Evolutionary conservation across 1,284 basidiomycete genomes (phyloP), one percentile per base, ranked within the genome.

Genomic region (Kwoniella shivajii): DNA sequence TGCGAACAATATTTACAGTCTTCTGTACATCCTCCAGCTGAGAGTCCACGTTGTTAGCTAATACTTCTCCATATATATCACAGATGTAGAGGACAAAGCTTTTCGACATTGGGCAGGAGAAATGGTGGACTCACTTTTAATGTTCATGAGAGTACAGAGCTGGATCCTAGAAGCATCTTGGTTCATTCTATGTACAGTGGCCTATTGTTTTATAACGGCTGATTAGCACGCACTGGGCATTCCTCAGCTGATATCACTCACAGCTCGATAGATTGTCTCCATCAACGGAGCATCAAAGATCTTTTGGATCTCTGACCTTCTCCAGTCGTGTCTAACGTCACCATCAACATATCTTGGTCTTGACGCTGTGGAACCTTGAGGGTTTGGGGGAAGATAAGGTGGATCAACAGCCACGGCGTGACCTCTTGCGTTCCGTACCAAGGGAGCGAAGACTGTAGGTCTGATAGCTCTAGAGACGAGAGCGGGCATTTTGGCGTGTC

Each of bases 1-100:
- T 99, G 95, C 26, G 95, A 96, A 78, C 95, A 99, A 81, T 99
- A 99, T 52, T 92, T 94, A 81, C 95, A 99, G 77, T 99, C 92
- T 80, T 99, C 95, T 45, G 88, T 85, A 73, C 95, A 99, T 63
- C 95, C 95, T 44, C 93, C 92, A 64, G 90, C 90, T 92, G 47
- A 42, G 22, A 42, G 38, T 18, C 45, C n/a, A n/a, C 38, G 13
- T 14, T 30, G 18, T 33, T 34, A 42, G 42, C 44, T 13, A 11
- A 43, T 33, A 14, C 33, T 6, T 14, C 16, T 2, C 27, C 20
- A n/a, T 33, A n/a, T 37, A 10, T 47, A 50, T 14, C 20, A 9
- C 27, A 26, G 16, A 6, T 27, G n/a, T n/a, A n/a, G n/a, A n/a
- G n/a, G n/a, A n/a, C n/a, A 26, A 42, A 26, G 6, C 18, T 30